These are phyloP conservation scores for Echium plantagineum DNA, from an alignment of 257 asterid genomes.

Conservation along the genomic window DNA sequence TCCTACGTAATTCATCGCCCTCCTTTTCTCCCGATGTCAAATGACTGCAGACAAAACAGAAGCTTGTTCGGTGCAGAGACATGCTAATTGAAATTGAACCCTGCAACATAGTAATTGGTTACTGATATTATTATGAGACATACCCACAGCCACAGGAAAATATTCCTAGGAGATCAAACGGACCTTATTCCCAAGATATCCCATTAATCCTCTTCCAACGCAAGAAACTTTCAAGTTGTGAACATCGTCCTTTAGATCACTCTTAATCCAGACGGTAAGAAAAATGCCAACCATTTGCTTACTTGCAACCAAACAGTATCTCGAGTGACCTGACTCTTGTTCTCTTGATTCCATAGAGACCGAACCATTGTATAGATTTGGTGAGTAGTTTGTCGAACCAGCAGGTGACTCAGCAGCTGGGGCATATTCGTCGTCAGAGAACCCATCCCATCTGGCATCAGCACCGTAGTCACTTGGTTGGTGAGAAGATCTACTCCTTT, in stretches of 20 bases:
- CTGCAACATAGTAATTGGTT: constrained; percentile 24
- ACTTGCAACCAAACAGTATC: constrained; percentile 82
- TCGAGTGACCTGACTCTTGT: constrained; percentile 33
- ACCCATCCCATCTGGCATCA: constrained; percentile 46
- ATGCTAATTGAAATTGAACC: constrained; percentile 96
- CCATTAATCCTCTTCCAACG: constrained; percentile 98
- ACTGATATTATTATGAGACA: background rate
- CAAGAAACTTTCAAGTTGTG: constrained; percentile 81
- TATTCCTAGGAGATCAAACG: constrained; percentile 3
- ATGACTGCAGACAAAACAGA: constrained; percentile 95
- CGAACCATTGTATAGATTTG: constrained; percentile 31
- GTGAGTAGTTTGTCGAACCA: constrained; percentile 29
- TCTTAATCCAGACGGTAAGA: constrained; percentile 80
- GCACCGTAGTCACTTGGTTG: constrained; percentile 50
- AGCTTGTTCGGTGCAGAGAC: constrained; percentile 98
- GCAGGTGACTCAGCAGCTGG: constrained; percentile 49
- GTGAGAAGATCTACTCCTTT: constrained; percentile 43
- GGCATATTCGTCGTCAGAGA: constrained; percentile 51
- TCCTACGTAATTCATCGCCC: constrained; percentile 86
- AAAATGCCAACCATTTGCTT: constrained; percentile 97
- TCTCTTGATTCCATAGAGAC: constrained; percentile 46
- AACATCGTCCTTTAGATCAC: constrained; percentile 59
- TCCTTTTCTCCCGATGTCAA: constrained; percentile 95
- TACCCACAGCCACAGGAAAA: constrained; percentile 1
- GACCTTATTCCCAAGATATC: constrained; percentile 98